Base-by-base conservation (phyloP, 768 basidiomycete genomes). In the Mycena metata region DNA sequence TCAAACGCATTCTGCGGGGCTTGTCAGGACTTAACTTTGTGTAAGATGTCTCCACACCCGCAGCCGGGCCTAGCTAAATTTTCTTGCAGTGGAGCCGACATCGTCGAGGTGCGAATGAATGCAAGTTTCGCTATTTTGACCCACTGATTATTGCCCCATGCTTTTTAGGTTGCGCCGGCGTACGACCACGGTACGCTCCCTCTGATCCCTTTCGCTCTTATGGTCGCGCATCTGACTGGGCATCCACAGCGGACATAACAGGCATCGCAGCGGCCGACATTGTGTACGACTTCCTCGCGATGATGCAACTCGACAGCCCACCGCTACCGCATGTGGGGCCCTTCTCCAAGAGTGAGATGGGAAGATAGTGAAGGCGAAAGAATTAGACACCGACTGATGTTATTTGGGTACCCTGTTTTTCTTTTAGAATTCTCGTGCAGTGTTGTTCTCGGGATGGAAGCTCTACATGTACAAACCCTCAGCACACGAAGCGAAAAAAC, bases 1-100 rank as follows among this genome's bases (percentile, higher is more conserved):
- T 88, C 50, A 89, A 90, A 70, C 83, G 87, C 43, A 88, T 90
- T 73, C 81, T 90, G 47, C 85, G 90, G 39, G 89, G 90, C 17
- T 78, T 90, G 24, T 79, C 83, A 0, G 88, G 89, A 16, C 77
- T 90, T 35, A 89, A 90, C 76, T 85, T 90, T 43, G 84, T 90
- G 89, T 88, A 78, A 43, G 85, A 33, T n/a, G 10, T 39, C 7
- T 19, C n/a, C 36, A 12, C 26, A n/a, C 30, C 17, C 45, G 60
- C 41, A 13, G 39, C 30, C 39, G 19, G 17, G 26, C 4, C 39
- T 55, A 6, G 24, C 42, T 50, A 13, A 56, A 35, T 19, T 50
- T 35, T 36, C 55, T 51, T 56, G 21, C 69, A 84, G 85, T 19
- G 87, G 86, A 21, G 83, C 82, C 8, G 87, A 88, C 65, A 76